Conservation (phyloP, 2,329 filamentous ascomycete species). For the Pestalotiopsis fici region DNA sequence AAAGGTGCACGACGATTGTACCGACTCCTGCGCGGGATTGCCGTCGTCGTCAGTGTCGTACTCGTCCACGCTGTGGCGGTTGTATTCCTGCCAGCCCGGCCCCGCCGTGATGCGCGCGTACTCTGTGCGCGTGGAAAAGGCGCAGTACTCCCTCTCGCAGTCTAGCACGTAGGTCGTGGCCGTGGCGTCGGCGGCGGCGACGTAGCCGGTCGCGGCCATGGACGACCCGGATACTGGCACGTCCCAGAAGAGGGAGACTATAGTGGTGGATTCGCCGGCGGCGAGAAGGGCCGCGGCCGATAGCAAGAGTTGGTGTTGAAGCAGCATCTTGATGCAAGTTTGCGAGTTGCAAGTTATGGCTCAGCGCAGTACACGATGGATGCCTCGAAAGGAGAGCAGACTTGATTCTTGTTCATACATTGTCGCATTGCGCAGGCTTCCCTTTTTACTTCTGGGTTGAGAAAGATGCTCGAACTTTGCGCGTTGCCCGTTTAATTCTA, state of each 20-base stretch:
- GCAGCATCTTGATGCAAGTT: not conserved
- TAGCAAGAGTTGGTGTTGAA: not conserved
- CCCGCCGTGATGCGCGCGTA: conserved; percentile 5
- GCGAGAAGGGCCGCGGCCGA: not conserved
- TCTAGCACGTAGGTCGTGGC: conserved; percentile 2
- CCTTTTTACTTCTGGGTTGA: not conserved
- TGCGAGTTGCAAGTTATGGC: not conserved
- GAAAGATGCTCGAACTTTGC: not conserved
- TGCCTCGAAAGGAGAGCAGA: not conserved
- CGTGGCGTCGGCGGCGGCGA: conserved; percentile 2
- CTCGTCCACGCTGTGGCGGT: not conserved
- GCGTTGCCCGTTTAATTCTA: not conserved
- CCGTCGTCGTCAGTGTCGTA: not conserved
- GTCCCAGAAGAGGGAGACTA: conserved; percentile 1
- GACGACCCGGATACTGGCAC: not conserved
- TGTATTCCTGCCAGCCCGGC: not conserved
- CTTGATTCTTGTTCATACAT: not conserved
- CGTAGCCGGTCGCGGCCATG: conserved; percentile 5
- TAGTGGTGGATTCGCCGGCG: not conserved
- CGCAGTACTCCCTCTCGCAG: not conserved
- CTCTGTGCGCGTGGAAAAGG: not conserved
- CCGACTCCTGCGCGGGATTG: not conserved
- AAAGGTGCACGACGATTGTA: not conserved
- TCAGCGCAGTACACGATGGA: not conserved
- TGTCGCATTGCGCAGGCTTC: not conserved